Evolutionary conservation across 1,139 yeast genomes (phyloP).

Genomic region (Debaryomyces udenii): DNA sequence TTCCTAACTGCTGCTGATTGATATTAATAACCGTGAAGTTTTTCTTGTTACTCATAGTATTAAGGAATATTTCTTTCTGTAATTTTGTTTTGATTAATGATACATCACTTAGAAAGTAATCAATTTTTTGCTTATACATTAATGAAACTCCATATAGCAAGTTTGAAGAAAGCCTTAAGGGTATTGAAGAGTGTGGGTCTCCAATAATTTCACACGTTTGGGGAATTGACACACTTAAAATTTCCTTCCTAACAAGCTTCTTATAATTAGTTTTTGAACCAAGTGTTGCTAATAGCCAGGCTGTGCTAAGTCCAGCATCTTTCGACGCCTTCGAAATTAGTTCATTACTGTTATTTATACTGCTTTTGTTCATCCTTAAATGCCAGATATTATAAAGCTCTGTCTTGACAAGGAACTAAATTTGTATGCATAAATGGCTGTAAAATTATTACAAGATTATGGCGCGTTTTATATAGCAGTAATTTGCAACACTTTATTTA

Average conservation of each 20-base stretch:
- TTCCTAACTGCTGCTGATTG: slow-evolving; percentile 2
- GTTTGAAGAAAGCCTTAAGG: slow-evolving; percentile 51
- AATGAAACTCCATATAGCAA: slow-evolving; percentile 61
- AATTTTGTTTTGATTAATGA: slow-evolving; percentile 29
- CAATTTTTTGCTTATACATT: slow-evolving; percentile 54
- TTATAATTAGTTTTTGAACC: slow-evolving; percentile 37
- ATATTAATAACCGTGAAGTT: slow-evolving; percentile 5
- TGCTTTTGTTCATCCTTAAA: background rate
- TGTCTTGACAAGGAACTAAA: too few species aligned
- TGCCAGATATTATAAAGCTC: too few species aligned
- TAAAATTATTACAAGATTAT: background rate
- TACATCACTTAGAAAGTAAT: slow-evolving; percentile 44
- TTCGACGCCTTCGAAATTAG: slow-evolving; percentile 4
- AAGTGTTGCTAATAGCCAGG: slow-evolving; percentile 43
- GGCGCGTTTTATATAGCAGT: slow-evolving; percentile 4
- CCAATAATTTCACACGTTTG: slow-evolving; percentile 42
- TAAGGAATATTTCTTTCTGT: slow-evolving; percentile 21
- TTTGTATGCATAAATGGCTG: slow-evolving; percentile 1
- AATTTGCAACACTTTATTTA: too few species aligned
- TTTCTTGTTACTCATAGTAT: slow-evolving; percentile 11
- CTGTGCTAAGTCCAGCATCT: slow-evolving; percentile 23
- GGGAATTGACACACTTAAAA: slow-evolving; percentile 50
- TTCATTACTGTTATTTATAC: slow-evolving; percentile 1
- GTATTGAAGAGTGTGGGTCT: slow-evolving; percentile 26
- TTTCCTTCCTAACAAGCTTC: slow-evolving; percentile 36